Conservation (phyloP, 176 grass and related monocot genomes). For the Cymbopogon citratus region DNA sequence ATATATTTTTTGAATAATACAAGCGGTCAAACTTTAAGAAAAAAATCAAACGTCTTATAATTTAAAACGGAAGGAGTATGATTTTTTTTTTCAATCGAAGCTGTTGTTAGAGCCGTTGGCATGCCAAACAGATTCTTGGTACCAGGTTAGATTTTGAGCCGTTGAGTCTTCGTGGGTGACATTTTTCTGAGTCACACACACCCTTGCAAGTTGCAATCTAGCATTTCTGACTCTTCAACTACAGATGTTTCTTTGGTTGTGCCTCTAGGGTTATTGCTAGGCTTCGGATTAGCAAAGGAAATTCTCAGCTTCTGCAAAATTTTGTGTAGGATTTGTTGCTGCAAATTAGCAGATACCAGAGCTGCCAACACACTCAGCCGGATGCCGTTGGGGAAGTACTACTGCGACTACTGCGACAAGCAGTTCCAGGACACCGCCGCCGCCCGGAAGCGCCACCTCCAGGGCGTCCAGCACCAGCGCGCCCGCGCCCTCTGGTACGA, state of each 20-base stretch:
- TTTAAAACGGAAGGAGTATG: too few species aligned
- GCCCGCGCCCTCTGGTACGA: slow-evolving; percentile 78
- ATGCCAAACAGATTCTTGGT: too few species aligned
- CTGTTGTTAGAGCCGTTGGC: too few species aligned
- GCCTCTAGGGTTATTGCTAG: neutral
- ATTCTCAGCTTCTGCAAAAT: neutral
- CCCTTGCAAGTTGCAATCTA: neutral
- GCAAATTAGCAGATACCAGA: neutral
- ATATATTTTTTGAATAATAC: too few species aligned
- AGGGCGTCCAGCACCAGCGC: slow-evolving; percentile 57
- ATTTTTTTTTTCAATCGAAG: too few species aligned
- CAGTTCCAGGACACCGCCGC: slow-evolving; percentile 81
- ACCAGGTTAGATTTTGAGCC: too few species aligned
- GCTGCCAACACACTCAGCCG: neutral
- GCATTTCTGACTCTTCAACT: neutral
- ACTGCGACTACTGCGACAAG: slow-evolving; percentile 99
- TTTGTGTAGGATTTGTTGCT: neutral
- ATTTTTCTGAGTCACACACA: neutral
- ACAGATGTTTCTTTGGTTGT: neutral
- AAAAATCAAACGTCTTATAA: too few species aligned
- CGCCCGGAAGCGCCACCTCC: slow-evolving; percentile 79
- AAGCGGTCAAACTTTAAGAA: too few species aligned
- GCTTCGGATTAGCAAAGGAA: neutral
- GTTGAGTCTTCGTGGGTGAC: neutral
- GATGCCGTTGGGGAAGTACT: slow-evolving; percentile 79